phyloP scores from a whole-genome alignment of 2,329 filamentous ascomycete genomes.

The Cercospora zeae-maydis region DNA sequence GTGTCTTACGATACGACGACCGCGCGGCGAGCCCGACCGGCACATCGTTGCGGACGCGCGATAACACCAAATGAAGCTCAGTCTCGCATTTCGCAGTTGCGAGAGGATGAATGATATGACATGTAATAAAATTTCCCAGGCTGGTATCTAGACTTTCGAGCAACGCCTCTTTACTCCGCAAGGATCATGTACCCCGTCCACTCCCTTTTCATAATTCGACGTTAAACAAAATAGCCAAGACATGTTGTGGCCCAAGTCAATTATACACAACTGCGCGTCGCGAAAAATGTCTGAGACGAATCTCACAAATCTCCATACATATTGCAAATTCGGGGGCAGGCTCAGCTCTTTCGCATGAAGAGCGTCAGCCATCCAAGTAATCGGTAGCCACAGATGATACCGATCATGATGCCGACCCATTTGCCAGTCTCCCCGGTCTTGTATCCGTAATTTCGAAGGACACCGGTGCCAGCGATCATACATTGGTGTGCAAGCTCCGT shows the following conservation, averaged over 20 bases:
- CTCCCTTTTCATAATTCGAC: not conserved
- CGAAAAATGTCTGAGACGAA: not conserved
- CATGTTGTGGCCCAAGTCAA: not conserved
- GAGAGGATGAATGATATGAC: not conserved
- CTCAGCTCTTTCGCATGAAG: conserved; percentile 36
- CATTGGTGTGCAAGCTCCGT: conserved; percentile 62
- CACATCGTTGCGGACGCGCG: not conserved
- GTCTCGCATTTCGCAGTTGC: not conserved
- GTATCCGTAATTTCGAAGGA: conserved; percentile 69
- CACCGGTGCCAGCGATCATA: conserved; percentile 65
- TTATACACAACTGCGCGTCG: not conserved
- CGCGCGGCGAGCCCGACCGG: not conserved
- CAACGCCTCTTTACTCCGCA: not conserved
- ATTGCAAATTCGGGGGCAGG: not conserved
- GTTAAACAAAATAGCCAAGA: not conserved
- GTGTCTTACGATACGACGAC: not conserved
- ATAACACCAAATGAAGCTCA: not conserved
- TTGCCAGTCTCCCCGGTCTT: conserved; percentile 58
- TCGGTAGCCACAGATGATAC: conserved; percentile 70
- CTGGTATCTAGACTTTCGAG: not conserved
- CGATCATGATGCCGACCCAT: conserved; percentile 74
- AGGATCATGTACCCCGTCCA: not conserved
- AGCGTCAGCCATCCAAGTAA: conserved; percentile 65
- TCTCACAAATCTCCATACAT: not conserved
- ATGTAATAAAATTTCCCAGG: not conserved